Conservation (phyloP, 2,329 filamentous ascomycete genomes). For the Plectosphaerella cucumerina region DNA sequence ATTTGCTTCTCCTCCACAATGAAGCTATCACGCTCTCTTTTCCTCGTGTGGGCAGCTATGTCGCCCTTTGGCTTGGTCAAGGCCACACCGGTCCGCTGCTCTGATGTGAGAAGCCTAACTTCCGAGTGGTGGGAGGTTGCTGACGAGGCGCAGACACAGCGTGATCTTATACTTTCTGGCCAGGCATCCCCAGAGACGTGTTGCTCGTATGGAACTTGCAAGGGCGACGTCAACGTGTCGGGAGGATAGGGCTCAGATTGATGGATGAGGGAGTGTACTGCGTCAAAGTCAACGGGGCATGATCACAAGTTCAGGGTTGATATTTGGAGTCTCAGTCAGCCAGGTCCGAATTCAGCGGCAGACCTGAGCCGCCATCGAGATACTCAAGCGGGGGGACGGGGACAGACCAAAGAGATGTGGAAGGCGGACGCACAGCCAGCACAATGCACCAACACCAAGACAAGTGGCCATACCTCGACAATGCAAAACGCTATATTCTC, state of each 20-base stretch:
- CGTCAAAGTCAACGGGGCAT: too few relatives aligned
- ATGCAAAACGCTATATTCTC: too few relatives aligned
- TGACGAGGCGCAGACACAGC: conserved; percentile 21
- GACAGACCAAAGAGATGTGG: too few relatives aligned
- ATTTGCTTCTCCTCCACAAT: neutral
- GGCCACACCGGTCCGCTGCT: conserved; percentile 32
- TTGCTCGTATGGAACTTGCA: conserved; percentile 51
- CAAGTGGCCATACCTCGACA: too few relatives aligned
- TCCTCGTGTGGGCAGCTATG: neutral
- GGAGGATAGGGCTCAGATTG: conserved; percentile 24
- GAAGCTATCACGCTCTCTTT: neutral
- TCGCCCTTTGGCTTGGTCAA: conserved; percentile 4
- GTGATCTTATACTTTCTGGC: conserved; percentile 43
- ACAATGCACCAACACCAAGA: too few relatives aligned
- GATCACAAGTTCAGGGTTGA: too few relatives aligned
- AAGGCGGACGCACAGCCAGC: too few relatives aligned
- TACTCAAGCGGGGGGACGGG: too few relatives aligned
- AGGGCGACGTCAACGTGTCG: conserved; percentile 43
- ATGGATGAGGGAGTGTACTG: too few relatives aligned
- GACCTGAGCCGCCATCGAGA: too few relatives aligned
- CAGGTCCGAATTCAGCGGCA: too few relatives aligned
- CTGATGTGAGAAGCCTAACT: conserved; percentile 27
- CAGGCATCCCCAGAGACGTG: conserved; percentile 43
- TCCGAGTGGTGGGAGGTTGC: neutral
- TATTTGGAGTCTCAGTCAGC: too few relatives aligned